Conservation (phyloP, 73 alveolate species). For the Paramecium biaurelia region DNA sequence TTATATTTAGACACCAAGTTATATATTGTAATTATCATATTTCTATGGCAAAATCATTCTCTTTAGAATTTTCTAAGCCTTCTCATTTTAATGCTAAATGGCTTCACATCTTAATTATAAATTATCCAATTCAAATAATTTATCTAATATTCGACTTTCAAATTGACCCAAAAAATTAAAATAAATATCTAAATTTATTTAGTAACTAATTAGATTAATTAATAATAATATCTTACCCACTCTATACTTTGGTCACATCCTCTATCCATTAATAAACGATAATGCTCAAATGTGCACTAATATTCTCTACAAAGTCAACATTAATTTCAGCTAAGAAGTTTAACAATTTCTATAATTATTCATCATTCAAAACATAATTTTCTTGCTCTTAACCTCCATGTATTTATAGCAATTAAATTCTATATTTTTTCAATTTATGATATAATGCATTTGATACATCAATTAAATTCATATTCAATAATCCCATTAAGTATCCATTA, state of each 20-base stretch:
- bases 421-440: constrained; percentile 15
- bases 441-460: constrained; percentile 40
- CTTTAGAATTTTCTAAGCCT: neutral
- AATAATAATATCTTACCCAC: constrained; percentile 27
- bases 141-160: neutral
- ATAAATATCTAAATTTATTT: neutral
- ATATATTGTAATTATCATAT: constrained; percentile 25
- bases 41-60: constrained; percentile 11
- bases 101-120: neutral
- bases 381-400: constrained; percentile 12
- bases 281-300: neutral
- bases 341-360: neutral
- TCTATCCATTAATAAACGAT: constrained; percentile 22
- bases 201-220: neutral
- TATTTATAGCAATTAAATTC: neutral
- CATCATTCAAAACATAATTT: constrained; percentile 23
- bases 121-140: neutral
- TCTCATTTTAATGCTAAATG: neutral
- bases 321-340: neutral
- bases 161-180: constrained; percentile 25
- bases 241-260: neutral
- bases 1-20: neutral
- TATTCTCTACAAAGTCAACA: neutral
- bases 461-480: neutral
- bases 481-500: neutral